Percentiles rank a stretch among this genome's conserved stretches.
Evolutionary conservation across 805 yeast genomes (phyloP).

Genomic region (Myxozyma sirexii): DNA sequence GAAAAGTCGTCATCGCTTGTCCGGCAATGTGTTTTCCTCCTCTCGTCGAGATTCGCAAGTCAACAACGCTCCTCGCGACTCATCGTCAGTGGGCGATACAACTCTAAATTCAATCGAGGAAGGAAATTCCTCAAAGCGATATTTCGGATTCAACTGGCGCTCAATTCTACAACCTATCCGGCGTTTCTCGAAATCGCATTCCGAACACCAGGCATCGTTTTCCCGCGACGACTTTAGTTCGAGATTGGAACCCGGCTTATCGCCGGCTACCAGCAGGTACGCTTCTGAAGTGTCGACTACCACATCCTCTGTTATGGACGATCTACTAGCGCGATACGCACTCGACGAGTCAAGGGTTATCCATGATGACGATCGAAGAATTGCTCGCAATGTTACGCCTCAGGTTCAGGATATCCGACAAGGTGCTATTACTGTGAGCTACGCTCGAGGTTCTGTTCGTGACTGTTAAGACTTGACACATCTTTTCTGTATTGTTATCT

Average conservation of each 20-base stretch:
- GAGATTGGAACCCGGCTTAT: neutral
- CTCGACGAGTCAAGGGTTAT: neutral
- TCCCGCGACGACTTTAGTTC: neutral
- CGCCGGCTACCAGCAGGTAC: neutral
- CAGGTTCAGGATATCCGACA: neutral
- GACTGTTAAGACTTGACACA: neutral
- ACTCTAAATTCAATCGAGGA: neutral
- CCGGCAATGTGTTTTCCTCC: too few species aligned
- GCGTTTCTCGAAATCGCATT: neutral
- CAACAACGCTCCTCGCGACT: too few species aligned
- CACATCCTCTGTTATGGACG: neutral
- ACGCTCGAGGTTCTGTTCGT: neutral
- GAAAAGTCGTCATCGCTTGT: neutral
- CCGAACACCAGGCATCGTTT: neutral
- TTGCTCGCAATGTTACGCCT: neutral
- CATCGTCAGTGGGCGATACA: neutral
- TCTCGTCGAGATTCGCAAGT: too few species aligned
- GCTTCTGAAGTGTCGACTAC: neutral
- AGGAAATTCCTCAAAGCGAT: neutral
- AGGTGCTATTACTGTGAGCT: neutral
- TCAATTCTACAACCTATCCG: constrained; percentile 5
- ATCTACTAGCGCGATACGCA: neutral
- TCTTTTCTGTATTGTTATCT: neutral
- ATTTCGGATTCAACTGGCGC: constrained; percentile 26
- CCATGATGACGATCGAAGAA: neutral